Base-by-base conservation (phyloP, 352 stramenopile species). In the Thalassiosira oceanica region DNA sequence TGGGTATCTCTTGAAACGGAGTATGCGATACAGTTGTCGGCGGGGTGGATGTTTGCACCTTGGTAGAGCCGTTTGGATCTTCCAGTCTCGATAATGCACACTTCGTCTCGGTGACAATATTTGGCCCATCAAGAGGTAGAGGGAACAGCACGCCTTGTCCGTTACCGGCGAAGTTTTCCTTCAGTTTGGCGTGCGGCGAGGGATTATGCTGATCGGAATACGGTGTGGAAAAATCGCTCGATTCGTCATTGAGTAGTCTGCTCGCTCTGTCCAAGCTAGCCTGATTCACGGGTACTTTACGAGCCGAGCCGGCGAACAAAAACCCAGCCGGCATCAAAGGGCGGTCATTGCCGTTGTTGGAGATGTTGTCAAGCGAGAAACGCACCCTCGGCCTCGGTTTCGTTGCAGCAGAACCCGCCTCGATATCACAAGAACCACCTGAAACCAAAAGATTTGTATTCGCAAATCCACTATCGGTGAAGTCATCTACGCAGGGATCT, bases 1-100 rank as follows among this genome's bases (percentile, higher is more conserved):
- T 65, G n/a, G 21, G 48, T 3, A 61, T 67, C 26, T 56, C 28
- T 20, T 72, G 54, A 43, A 78, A 49, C 13, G 60, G 67, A 3
- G 67, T 78, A 41, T 62, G 37, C 24, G 55, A 16, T 20, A 27
- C 46, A 24, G 16, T 61, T 42, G 51, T 36, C 36, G 2, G 44
- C 13, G 61, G 61, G 18, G 61, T 58, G 45, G 36, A 55, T 51
- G 60, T 10, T n/a, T n/a, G n/a, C n/a, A n/a, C n/a, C n/a, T n/a
- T n/a, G n/a, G n/a, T n/a, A n/a, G n/a, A n/a, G n/a, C n/a, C n/a
- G n/a, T n/a, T n/a, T n/a, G n/a, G n/a, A n/a, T n/a, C n/a, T n/a
- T n/a, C n/a, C n/a, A n/a, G n/a, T n/a, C n/a, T n/a, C n/a, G n/a
- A n/a, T n/a, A 29, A 18, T n/a, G 24, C n/a, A 27, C 15, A 26